phyloP scores from a whole-genome alignment of 2,329 filamentous ascomycete species.

The Endocalyx cinctus region DNA sequence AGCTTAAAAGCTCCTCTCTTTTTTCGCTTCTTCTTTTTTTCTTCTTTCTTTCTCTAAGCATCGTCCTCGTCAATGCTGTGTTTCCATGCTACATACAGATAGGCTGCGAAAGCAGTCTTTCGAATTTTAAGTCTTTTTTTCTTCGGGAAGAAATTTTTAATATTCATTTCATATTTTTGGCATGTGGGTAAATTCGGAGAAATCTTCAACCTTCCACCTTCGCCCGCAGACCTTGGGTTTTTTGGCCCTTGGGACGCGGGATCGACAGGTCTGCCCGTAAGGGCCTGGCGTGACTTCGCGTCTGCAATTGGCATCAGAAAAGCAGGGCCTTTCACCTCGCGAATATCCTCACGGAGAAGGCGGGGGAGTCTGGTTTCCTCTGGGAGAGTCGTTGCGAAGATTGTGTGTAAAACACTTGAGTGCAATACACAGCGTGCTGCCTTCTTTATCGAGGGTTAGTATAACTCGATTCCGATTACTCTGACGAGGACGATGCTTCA shows the following conservation, averaged over 20 bases:
- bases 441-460: constrained; percentile 38
- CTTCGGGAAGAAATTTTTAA: constrained; percentile 9
- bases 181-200: constrained; percentile 99
- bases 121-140: constrained; percentile 19
- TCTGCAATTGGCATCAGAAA: constrained; percentile 93
- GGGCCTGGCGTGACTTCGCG: constrained; percentile 78
- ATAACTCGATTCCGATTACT: constrained; percentile 93
- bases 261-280: constrained; percentile 67
- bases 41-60: constrained; percentile 53
- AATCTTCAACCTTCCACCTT: constrained; percentile 66
- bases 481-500: constrained; percentile 75
- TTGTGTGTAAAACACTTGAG: constrained; percentile 85
- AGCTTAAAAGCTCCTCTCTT: too few relatives aligned
- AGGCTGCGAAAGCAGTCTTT: constrained; percentile 36
- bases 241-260: too few relatives aligned
- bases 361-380: constrained; percentile 50
- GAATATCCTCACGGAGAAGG: constrained; percentile 30
- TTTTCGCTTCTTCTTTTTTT: constrained; percentile 13
- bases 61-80: constrained; percentile 87
- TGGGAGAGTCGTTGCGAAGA: constrained; percentile 94
- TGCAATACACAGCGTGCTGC: constrained; percentile 87
- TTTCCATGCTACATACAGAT: constrained; percentile 90
- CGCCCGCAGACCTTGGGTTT: too few relatives aligned
- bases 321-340: constrained; percentile 52
- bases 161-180: constrained; percentile 39